Evolutionary conservation across 768 basidiomycete genomes (phyloP).

Genomic region (Leucocoprinus sp.): DNA sequence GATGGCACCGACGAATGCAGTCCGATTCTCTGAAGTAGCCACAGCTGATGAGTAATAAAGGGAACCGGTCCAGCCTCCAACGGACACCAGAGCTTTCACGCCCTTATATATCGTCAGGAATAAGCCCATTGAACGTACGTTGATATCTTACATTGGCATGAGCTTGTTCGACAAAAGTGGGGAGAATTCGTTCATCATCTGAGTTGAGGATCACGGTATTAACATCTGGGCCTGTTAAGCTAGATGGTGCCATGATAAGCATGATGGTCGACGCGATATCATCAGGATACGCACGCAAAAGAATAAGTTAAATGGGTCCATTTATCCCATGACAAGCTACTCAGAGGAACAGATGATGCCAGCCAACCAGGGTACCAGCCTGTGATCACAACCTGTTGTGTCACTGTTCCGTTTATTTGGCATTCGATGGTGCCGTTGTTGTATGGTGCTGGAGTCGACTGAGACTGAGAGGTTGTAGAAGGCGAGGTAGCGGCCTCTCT

Average conservation of each 20-base stretch:
- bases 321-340: constrained; percentile 44
- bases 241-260: constrained; percentile 6
- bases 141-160: constrained; percentile 24
- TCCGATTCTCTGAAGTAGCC: constrained; percentile 43
- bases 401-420: not conserved
- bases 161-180: constrained; percentile 43
- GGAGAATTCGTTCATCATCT: constrained; percentile 36
- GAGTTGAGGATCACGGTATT: constrained; percentile 22
- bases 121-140: constrained; percentile 8
- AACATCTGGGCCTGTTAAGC: constrained; percentile 23
- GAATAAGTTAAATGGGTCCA: constrained; percentile 42
- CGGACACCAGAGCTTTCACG: constrained; percentile 47
- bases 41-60: constrained; percentile 52
- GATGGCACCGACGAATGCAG: constrained; percentile 48
- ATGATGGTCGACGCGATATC: not conserved
- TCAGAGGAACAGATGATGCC: constrained; percentile 16
- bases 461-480: not conserved
- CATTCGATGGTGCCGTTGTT: constrained; percentile 3
- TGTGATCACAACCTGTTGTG: not conserved
- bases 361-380: constrained; percentile 9
- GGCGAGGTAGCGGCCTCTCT: constrained; percentile 4
- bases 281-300: constrained; percentile 32
- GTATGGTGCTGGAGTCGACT: not conserved
- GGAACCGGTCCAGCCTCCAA: constrained; percentile 67
- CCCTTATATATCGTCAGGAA: constrained; percentile 23